Evolutionary conservation across 2,329 filamentous ascomycete genomes (phyloP).

Genomic region (Penicillium sp.): DNA sequence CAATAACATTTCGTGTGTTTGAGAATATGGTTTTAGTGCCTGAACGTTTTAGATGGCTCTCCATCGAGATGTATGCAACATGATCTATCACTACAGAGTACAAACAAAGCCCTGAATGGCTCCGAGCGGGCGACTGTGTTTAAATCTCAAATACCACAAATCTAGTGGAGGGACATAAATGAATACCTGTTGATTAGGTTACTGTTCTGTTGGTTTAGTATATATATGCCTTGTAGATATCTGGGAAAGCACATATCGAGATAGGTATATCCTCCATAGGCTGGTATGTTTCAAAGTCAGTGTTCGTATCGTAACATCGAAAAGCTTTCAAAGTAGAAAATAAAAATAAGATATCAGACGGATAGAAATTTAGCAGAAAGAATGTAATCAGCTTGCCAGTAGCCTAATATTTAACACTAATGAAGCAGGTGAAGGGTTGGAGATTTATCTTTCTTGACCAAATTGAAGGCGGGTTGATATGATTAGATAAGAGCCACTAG

Average conservation of each 20-base stretch:
- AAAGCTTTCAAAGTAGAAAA: background rate
- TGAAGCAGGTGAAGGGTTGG: background rate
- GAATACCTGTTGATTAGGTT: too few relatives aligned
- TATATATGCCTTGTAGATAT: too few relatives aligned
- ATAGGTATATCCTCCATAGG: too few relatives aligned
- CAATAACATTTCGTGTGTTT: background rate
- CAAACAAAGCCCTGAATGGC: too few relatives aligned
- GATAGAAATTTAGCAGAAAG: background rate
- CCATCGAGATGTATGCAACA: background rate
- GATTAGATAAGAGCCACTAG: slow-evolving; percentile 36
- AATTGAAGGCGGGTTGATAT: background rate
- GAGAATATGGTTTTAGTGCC: background rate
- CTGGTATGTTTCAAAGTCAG: too few relatives aligned
- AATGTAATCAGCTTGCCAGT: background rate
- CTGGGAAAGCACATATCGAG: too few relatives aligned
- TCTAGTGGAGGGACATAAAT: too few relatives aligned
- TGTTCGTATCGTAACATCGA: background rate
- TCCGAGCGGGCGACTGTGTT: too few relatives aligned
- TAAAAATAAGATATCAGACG: too few relatives aligned
- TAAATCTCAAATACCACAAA: too few relatives aligned
- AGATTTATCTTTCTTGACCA: background rate
- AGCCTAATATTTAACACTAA: background rate
- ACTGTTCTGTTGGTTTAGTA: too few relatives aligned
- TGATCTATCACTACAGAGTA: too few relatives aligned
- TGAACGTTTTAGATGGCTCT: slow-evolving; percentile 1